A percentile compares a stretch with the other conserved stretches of the same genome.
Conservation (phyloP, 73 alveolate species). For the Tetrahymena borealis region DNA sequence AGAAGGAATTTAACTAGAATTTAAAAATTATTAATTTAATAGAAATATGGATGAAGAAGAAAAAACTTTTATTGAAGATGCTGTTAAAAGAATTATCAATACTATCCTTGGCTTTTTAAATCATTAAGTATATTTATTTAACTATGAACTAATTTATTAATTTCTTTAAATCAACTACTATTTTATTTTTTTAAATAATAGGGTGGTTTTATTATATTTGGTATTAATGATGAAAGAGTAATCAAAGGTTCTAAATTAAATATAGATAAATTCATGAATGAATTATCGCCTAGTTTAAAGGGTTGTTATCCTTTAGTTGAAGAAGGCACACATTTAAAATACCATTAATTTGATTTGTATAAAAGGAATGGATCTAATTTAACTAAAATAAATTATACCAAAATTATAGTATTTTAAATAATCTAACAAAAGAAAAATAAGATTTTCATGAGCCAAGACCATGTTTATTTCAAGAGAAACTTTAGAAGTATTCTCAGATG, state of each 20-base stretch:
- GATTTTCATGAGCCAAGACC: neutral
- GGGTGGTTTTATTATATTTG: neutral
- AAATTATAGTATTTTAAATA: neutral
- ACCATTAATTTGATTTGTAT: neutral
- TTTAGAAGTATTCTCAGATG: neutral
- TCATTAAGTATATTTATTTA: neutral
- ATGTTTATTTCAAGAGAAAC: neutral
- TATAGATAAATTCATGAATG: neutral
- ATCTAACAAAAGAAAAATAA: neutral
- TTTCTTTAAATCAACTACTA: neutral
- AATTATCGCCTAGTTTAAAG: neutral
- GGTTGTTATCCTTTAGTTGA: neutral
- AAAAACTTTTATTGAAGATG: neutral
- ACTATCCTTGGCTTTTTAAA: neutral
- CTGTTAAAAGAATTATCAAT: neutral
- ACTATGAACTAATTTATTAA: neutral
- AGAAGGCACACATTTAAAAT: neutral
- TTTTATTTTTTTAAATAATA: neutral
- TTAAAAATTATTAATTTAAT: neutral
- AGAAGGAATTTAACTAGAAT: neutral
- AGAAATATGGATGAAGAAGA: neutral
- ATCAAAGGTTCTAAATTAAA: neutral
- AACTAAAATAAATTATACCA: neutral
- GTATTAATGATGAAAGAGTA: neutral
- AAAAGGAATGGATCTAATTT: no score